These are phyloP conservation scores for Rhazya stricta DNA, from an alignment of 257 asterid genomes.

Conservation along the genomic window DNA sequence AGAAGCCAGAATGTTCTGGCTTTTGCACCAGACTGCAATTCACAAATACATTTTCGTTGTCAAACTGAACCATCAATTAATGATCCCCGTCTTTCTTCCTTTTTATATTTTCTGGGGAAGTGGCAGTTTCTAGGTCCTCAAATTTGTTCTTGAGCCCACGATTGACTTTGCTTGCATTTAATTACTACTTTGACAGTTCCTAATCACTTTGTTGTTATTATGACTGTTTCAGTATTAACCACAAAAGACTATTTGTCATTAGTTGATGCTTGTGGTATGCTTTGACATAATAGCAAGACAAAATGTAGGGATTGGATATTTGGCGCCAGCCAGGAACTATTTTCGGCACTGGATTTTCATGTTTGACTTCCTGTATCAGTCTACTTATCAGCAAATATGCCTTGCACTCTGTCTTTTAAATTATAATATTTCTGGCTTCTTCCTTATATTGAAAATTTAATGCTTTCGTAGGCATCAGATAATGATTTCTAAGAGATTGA, in stretches of 20 bases:
- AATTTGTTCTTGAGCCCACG: not conserved
- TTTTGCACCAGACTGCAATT: not conserved
- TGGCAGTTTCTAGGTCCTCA: not conserved
- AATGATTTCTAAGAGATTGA: conserved; percentile 62
- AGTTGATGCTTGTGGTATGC: not conserved
- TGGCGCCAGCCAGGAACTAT: not conserved
- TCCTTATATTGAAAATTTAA: not conserved
- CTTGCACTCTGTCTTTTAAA: not conserved
- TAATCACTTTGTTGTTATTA: not conserved
- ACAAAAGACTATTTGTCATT: not conserved
- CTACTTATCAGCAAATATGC: not conserved
- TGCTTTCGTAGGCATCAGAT: conserved; percentile 64
- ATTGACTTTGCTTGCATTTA: not conserved
- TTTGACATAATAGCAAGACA: not conserved
- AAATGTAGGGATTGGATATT: not conserved
- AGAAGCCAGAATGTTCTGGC: not conserved
- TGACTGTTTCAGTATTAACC: not conserved
- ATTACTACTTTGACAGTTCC: not conserved
- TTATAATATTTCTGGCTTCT: not conserved
- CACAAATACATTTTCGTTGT: not conserved
- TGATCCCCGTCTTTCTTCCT: not conserved
- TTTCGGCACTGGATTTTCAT: not conserved
- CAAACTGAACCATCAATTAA: not conserved
- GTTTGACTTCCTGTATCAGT: not conserved
- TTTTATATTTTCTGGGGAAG: not conserved